Conservation (phyloP, 192 early-diverging fungal species). For the Coemansia sp. region DNA sequence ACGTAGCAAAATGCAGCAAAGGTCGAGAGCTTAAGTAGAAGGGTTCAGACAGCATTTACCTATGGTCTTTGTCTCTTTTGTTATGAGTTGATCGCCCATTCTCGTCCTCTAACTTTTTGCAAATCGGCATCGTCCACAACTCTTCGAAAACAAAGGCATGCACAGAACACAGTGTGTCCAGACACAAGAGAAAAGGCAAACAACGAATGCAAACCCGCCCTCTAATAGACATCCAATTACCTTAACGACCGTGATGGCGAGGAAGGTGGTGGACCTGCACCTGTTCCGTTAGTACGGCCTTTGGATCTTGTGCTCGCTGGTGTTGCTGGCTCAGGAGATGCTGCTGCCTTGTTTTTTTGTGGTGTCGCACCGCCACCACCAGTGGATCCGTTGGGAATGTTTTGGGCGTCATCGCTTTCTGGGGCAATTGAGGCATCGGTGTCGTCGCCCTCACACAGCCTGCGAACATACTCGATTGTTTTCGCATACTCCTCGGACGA, state of each 20-base stretch:
- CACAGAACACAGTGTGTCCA: background rate
- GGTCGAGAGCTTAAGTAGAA: background rate
- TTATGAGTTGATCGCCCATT: too few species aligned
- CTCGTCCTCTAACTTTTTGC: too few species aligned
- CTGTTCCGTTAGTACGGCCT: slow-evolving; percentile 2
- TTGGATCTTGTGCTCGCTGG: background rate
- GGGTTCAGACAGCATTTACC: too few species aligned
- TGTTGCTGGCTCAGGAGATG: background rate
- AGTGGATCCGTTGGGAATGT: slow-evolving; percentile 4
- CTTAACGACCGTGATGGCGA: slow-evolving; percentile 1
- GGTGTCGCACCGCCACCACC: background rate
- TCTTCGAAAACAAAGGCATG: background rate
- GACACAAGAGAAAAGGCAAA: background rate
- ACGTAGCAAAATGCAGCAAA: background rate
- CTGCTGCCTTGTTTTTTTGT: background rate
- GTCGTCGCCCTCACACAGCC: slow-evolving; percentile 37
- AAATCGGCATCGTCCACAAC: too few species aligned
- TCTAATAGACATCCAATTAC: background rate
- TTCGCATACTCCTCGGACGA: slow-evolving; percentile 29
- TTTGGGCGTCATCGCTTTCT: background rate
- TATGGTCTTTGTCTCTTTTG: too few species aligned
- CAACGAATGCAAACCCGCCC: background rate
- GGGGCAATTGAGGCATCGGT: slow-evolving; percentile 1
- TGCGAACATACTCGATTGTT: slow-evolving; percentile 37
- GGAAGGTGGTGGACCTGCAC: background rate